phyloP scores from a whole-genome alignment of 2,329 filamentous ascomycete genomes.

The Aspergillus transmontanensis region DNA sequence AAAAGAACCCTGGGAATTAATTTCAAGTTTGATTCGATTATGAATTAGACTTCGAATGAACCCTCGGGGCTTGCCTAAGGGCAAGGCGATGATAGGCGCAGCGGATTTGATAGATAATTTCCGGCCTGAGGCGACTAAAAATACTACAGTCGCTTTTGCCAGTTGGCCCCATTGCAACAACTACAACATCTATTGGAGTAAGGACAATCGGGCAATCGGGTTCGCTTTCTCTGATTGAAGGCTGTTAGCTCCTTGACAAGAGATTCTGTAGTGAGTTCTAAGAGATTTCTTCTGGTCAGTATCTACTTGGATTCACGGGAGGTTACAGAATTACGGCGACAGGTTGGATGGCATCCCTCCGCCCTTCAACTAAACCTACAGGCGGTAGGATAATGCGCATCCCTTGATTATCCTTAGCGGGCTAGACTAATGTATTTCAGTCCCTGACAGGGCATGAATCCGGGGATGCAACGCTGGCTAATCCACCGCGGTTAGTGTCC shows the following conservation, averaged over 20 bases:
- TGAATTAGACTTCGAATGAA: background rate
- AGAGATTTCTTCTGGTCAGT: background rate
- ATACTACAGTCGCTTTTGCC: background rate
- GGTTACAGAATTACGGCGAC: conserved; percentile 13
- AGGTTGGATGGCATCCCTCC: background rate
- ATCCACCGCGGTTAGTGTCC: conserved; percentile 17
- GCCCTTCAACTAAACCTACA: background rate
- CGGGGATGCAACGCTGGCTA: conserved; percentile 19
- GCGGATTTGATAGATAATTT: background rate
- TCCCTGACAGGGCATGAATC: conserved; percentile 19
- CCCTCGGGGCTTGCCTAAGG: background rate
- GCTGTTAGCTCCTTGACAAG: background rate
- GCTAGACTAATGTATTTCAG: conserved; percentile 8
- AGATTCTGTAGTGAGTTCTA: background rate
- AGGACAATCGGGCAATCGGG: background rate
- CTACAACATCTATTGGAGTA: background rate
- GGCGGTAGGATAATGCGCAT: conserved; percentile 2
- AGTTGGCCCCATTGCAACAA: background rate
- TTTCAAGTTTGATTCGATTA: background rate
- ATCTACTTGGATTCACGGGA: background rate
- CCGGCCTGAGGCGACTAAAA: conserved; percentile 1
- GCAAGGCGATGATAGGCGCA: background rate
- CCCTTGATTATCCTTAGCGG: conserved; percentile 14
- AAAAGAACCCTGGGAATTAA: background rate
- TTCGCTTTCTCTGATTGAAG: conserved; percentile 8